phyloP scores from a whole-genome alignment of 2,329 filamentous ascomycete species.

The Fusarium sororula region DNA sequence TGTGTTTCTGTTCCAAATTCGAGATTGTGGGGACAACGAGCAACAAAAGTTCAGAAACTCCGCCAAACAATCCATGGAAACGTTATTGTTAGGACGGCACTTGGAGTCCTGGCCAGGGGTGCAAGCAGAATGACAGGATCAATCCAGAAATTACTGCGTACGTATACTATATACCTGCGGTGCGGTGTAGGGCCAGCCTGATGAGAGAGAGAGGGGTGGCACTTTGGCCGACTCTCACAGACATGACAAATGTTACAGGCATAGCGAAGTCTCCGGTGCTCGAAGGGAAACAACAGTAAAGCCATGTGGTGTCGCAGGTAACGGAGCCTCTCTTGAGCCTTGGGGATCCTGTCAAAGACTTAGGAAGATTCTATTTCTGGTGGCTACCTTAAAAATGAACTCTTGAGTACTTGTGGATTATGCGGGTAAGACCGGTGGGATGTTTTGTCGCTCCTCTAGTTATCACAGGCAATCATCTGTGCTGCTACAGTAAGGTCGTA shows the following conservation, averaged over 20 bases:
- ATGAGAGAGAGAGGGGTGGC: conserved; percentile 1
- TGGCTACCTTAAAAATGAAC: not conserved
- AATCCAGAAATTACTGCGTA: conserved; percentile 7
- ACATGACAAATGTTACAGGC: not conserved
- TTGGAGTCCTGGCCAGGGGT: conserved; percentile 22
- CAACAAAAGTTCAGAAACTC: conserved; percentile 8
- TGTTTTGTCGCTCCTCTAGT: conserved; percentile 9
- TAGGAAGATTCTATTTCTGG: conserved; percentile 33
- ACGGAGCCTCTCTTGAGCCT: conserved; percentile 5
- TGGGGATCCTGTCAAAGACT: conserved; percentile 20
- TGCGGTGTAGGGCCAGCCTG: conserved; percentile 20
- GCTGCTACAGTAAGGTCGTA: not conserved
- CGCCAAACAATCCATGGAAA: conserved; percentile 19
- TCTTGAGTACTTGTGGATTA: conserved; percentile 2
- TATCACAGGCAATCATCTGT: conserved; percentile 5
- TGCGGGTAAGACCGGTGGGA: conserved; percentile 2
- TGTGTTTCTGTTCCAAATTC: conserved; percentile 27
- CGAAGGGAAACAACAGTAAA: conserved; percentile 1
- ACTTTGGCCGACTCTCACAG: conserved; percentile 7
- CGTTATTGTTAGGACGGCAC: conserved; percentile 24
- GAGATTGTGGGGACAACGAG: conserved; percentile 25
- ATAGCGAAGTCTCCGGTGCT: conserved; percentile 13
- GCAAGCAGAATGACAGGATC: conserved; percentile 12
- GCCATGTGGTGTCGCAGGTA: conserved; percentile 7
- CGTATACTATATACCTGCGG: not conserved